Base-by-base conservation (phyloP, 495 filamentous ascomycete species). In the Lasiosphaeriaceae sp. region DNA sequence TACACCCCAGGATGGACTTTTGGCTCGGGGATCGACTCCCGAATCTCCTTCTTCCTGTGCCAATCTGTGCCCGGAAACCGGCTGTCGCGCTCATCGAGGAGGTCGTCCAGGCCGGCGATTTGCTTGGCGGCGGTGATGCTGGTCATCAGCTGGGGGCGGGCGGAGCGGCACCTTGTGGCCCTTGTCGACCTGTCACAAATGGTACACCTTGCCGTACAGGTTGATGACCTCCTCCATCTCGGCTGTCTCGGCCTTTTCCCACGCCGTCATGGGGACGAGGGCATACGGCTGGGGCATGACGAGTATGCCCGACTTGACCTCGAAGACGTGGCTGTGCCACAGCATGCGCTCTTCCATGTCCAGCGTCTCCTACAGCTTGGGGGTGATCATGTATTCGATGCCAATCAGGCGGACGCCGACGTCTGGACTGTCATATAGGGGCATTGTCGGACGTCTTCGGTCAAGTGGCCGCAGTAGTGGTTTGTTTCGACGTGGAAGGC, bases 371-470 rank as follows among this genome's bases (percentile, higher is more conserved):
- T 84, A 96, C 2, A 96, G 74, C 2, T 73, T 71, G 0, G 84
- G 83, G 2, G 84, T 83, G 65, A 96, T 87, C 91, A 97, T 94
- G 77, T 96, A 96, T 71, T 97, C 93, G 59, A 96, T 77, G 37
- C 92, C 91, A 58, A 96, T 86, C 12, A 96, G 76, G 2, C 86
- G 79, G 9, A 91, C 90, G 46, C 84, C 83, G 17, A 80, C 72
- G 0, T 72, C 70, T 0, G 83, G 74, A 1, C 80, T 78, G 70
- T 93, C 90, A 77, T 96, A 96, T 50, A 96, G 83, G 39, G 80
- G 64, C 93, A 97, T 77, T 92, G 90, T 20, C 90, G 82, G 53
- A 74, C 72, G 17, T 77, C 75, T 69, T 89, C 83, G 55, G 86
- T 90, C 9, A 95, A 58, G 63, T 92, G 90, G 11, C 84, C 76